phyloP scores from a whole-genome alignment of 208 protist species.

The Herpetomonas tarakana region DNA sequence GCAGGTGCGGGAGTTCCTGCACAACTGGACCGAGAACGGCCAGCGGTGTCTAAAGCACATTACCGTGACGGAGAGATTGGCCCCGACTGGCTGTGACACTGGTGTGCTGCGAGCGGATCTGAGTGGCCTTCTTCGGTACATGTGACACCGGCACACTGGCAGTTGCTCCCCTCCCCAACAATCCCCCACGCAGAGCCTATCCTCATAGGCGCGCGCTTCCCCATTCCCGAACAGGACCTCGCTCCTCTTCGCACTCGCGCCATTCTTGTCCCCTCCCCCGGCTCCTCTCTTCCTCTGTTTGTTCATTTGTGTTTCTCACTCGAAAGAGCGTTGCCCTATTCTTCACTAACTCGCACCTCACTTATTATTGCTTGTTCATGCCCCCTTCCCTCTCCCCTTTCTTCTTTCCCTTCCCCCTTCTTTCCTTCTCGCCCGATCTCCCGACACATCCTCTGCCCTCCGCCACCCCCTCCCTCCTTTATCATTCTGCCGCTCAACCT shows the following conservation, averaged over 20 bases:
- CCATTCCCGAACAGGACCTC: not conserved
- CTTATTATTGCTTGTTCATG: not conserved
- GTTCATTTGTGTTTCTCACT: not conserved
- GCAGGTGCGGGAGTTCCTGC: not conserved
- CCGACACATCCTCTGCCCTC: too few relatives aligned
- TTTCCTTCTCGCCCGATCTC: too few relatives aligned
- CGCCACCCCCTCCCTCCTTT: too few relatives aligned
- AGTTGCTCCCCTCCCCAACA: not conserved
- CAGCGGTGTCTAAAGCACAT: not conserved
- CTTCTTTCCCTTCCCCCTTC: not conserved
- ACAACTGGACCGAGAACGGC: not conserved
- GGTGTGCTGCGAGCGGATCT: not conserved
- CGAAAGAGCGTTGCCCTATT: too few relatives aligned
- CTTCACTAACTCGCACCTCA: not conserved
- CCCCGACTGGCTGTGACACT: not conserved
- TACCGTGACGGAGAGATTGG: not conserved
- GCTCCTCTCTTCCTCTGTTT: not conserved
- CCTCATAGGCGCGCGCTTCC: not conserved
- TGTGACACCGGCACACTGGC: not conserved
- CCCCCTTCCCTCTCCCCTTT: not conserved
- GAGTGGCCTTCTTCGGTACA: not conserved
- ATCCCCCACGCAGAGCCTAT: not conserved
- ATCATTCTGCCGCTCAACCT: too few relatives aligned
- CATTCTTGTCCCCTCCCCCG: not conserved
- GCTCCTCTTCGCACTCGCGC: not conserved